Base-by-base conservation (phyloP, 345 rosid species). In the Odontarrhena argentea region DNA sequence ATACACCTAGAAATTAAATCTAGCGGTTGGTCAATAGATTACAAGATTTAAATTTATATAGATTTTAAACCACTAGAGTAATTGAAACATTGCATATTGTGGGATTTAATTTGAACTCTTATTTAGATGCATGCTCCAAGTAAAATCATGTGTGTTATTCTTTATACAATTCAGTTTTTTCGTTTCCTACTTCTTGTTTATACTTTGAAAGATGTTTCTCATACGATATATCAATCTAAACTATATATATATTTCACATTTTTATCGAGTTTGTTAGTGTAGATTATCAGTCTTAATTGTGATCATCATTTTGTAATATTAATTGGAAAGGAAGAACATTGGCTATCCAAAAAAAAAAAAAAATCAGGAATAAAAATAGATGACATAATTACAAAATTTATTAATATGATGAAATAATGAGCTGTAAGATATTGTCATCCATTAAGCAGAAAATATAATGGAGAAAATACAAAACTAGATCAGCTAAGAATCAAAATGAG, bases 1-100 rank as follows among this genome's bases (percentile, higher is more conserved):
- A 11, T 14, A 28, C 48, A 48, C 49, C 62, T 48, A 9, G 55
- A 46, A 14, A 9, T 28, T 45, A 28, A 24, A 55, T 25, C 18
- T 37, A 46, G 36, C 38, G 30, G 63, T 46, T 61, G 63, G 45
- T 66, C 44, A 54, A 9, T 53, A 53, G 51, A 52, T 28, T 13
- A 26, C 35, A 13, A 51, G 15, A 38, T 34, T 12, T 48, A 36
- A 1, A n/a, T 18, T 7, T 7, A 51, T 6, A 22, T 35, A 48
- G n/a, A 48, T 8, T 35, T 47, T 34, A 48, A 48, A 60, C 65
- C 65, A 30, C 48, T 13, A 5, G 3, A 42, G 42, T 43, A 13
- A 3, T 35, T n/a, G 13, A 30, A 26, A 41, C 9, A 26, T 8
- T 12, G 45, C 22, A 24, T 40, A 40, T 28, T 28, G 32, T 28